Evolutionary conservation across 352 stramenopile species (phyloP).

Genomic region (Poterioochromonas sp.): DNA sequence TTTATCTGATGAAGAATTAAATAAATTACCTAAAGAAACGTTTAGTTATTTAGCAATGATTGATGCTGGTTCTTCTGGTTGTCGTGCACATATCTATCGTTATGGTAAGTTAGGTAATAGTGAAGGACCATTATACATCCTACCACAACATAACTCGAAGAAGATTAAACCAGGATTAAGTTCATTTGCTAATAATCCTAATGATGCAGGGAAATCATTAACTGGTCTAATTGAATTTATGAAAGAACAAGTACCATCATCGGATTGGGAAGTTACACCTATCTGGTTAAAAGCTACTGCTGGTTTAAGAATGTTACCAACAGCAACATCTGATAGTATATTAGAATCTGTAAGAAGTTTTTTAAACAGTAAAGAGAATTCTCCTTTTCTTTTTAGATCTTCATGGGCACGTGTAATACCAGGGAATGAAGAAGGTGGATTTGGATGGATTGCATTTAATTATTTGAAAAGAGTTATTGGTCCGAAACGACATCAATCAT

Average conservation of each 20-base stretch:
- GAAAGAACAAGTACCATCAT: slow-evolving; percentile 34
- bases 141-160: slow-evolving; percentile 33
- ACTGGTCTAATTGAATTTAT: slow-evolving; percentile 36
- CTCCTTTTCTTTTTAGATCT: slow-evolving; percentile 26
- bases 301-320: slow-evolving; percentile 35
- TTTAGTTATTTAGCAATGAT: slow-evolving; percentile 39
- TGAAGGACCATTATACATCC: slow-evolving; percentile 29
- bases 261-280: slow-evolving; percentile 27
- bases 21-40: slow-evolving; percentile 21
- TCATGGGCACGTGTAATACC: slow-evolving; percentile 29
- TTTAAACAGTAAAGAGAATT: neutral
- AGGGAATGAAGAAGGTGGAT: slow-evolving; percentile 38
- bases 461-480: slow-evolving; percentile 39
- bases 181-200: slow-evolving; percentile 30
- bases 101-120: slow-evolving; percentile 31
- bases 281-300: slow-evolving; percentile 40
- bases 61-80: slow-evolving; percentile 36
- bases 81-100: slow-evolving; percentile 36
- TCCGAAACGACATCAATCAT: neutral
- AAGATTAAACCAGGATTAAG: slow-evolving; percentile 40
- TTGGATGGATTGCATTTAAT: slow-evolving; percentile 40
- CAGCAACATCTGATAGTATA: slow-evolving; percentile 1
- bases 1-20: slow-evolving; percentile 21
- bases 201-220: slow-evolving; percentile 30
- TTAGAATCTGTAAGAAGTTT: slow-evolving; percentile 32